Conservation (phyloP, 306 rosid genomes). For the Purshia tridentata region DNA sequence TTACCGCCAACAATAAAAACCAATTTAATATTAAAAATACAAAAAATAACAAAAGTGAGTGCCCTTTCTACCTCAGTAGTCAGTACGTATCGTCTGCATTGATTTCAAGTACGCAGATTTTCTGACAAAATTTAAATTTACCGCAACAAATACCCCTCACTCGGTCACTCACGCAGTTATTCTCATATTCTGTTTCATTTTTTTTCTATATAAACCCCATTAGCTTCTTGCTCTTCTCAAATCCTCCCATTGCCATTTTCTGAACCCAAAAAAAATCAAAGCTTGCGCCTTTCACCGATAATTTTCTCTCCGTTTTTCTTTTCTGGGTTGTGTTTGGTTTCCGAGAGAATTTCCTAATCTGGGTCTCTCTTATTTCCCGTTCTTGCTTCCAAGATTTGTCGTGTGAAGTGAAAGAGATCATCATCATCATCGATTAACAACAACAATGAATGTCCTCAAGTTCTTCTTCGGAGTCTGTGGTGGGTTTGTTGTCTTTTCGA, state of each 20-base stretch:
- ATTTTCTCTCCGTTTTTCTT: not conserved
- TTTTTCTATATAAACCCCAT: slow-evolving; percentile 33
- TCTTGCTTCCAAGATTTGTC: slow-evolving; percentile 4
- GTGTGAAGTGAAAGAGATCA: not conserved
- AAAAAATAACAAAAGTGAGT: no score
- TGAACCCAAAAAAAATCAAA: not conserved
- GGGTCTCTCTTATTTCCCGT: not conserved
- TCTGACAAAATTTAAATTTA: not conserved
- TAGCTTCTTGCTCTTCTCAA: slow-evolving; percentile 3
- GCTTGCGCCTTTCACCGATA: not conserved
- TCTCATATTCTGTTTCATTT: not conserved
- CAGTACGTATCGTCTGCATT: no score
- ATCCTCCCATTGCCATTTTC: not conserved
- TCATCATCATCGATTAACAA: no score
- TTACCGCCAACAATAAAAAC: no score
- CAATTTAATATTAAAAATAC: no score
- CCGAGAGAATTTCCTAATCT: not conserved
- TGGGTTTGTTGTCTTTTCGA: slow-evolving; percentile 24
- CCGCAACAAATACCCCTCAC: not conserved
- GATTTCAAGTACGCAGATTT: no score
- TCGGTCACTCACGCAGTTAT: not conserved
- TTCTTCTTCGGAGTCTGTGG: slow-evolving; percentile 78
- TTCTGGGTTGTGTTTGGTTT: not conserved
- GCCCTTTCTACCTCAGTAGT: no score
- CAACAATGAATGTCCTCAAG: slow-evolving; percentile 53